Conservation (phyloP, 352 stramenopile species). For the Vaucheria bursata region DNA sequence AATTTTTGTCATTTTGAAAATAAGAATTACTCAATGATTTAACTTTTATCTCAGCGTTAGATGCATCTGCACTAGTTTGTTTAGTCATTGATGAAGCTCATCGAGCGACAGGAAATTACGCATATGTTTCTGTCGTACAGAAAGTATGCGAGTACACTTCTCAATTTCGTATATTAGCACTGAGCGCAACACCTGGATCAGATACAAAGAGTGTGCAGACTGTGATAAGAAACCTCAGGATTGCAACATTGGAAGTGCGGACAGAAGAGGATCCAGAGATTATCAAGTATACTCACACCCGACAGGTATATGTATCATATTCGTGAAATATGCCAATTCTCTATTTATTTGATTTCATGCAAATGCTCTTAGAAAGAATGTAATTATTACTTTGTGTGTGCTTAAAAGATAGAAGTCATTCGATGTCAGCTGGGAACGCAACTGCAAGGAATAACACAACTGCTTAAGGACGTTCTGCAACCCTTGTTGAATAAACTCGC, state of each 20-base stretch:
- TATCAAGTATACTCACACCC: slow-evolving; percentile 74
- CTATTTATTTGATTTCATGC: no score
- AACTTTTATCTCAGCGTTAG: slow-evolving; percentile 50
- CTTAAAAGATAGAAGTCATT: slow-evolving; percentile 59
- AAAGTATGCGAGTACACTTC: slow-evolving; percentile 58
- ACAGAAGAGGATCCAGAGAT: slow-evolving; percentile 88
- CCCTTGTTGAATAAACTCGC: slow-evolving; percentile 48
- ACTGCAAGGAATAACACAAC: slow-evolving; percentile 48
- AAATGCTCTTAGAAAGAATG: no score
- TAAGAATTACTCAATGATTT: no score
- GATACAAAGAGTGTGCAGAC: slow-evolving; percentile 75
- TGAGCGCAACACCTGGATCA: slow-evolving; percentile 91
- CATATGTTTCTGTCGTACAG: slow-evolving; percentile 79
- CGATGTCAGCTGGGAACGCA: slow-evolving; percentile 52
- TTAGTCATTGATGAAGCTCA: slow-evolving; percentile 81
- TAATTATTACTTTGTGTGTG: no score
- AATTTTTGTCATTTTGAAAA: background rate
- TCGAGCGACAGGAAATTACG: slow-evolving; percentile 88
- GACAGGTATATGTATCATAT: slow-evolving; percentile 38
- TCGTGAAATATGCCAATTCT: no score
- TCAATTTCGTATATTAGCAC: slow-evolving; percentile 78
- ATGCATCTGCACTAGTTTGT: slow-evolving; percentile 76
- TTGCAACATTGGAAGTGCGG: slow-evolving; percentile 86
- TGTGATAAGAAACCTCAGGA: slow-evolving; percentile 85
- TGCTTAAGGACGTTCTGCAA: slow-evolving; percentile 53